These are phyloP conservation scores for Xylaria bambusicola DNA, from an alignment of 495 filamentous ascomycete species.

Conservation along the genomic window DNA sequence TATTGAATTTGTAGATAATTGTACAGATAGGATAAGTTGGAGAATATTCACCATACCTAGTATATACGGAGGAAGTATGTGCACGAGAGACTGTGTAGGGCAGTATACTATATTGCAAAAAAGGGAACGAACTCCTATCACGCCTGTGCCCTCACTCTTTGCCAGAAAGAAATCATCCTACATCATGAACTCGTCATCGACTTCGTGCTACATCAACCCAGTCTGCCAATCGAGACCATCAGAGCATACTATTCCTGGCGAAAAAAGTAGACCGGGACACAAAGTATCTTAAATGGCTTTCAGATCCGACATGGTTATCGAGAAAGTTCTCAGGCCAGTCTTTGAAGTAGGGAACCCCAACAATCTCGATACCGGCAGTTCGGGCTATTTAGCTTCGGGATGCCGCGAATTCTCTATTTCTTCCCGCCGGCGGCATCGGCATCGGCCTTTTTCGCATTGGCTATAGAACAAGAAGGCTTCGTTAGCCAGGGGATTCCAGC, in stretches of 20 bases:
- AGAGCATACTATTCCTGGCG: too few species aligned
- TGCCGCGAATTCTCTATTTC: constrained; percentile 21
- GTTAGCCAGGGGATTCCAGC: constrained; percentile 4
- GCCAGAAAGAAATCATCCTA: constrained; percentile 21
- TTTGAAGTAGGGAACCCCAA: neutral
- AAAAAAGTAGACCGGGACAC: too few species aligned
- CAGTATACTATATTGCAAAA: constrained; percentile 11
- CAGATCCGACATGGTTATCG: neutral
- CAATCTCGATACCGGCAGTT: neutral
- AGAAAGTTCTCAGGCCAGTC: neutral
- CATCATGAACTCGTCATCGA: constrained; percentile 20
- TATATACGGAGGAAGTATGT: neutral
- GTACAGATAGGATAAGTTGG: neutral
- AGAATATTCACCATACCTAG: neutral
- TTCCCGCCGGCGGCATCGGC: constrained; percentile 29
- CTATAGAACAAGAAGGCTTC: constrained; percentile 26
- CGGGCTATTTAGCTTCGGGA: constrained; percentile 7
- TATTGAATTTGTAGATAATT: neutral
- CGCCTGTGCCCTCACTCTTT: constrained; percentile 21
- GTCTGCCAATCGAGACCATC: constrained; percentile 6
- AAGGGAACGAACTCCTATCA: constrained; percentile 21
- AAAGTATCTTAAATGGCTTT: too few species aligned
- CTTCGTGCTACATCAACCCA: constrained; percentile 8
- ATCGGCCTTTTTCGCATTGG: constrained; percentile 53
- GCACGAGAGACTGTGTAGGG: neutral